These are phyloP conservation scores for Rhizopogon vesiculosus DNA, from an alignment of 768 basidiomycete genomes.

Conservation along the genomic window DNA sequence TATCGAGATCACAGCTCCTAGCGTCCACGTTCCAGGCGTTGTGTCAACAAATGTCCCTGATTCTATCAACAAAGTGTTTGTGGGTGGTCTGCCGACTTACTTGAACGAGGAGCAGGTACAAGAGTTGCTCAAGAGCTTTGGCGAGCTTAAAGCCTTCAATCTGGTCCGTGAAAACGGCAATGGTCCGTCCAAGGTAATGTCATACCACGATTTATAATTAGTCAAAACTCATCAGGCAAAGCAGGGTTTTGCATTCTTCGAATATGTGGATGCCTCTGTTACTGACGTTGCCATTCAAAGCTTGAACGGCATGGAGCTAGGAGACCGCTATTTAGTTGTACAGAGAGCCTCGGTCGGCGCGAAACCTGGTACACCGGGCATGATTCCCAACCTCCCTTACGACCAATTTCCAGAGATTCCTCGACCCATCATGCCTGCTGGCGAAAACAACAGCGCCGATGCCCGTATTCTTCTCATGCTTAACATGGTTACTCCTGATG, in stretches of 20 bases:
- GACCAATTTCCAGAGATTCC: slow-evolving; percentile 83
- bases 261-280: slow-evolving; percentile 84
- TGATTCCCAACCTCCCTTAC: slow-evolving; percentile 62
- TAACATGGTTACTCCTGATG: slow-evolving; percentile 97
- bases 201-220: not conserved
- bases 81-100: slow-evolving; percentile 93
- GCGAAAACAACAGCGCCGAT: slow-evolving; percentile 53
- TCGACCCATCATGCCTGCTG: slow-evolving; percentile 83
- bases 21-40: slow-evolving; percentile 86
- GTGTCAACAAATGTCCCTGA: slow-evolving; percentile 97
- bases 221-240: not conserved
- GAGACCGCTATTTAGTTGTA: slow-evolving; percentile 92
- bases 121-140: slow-evolving; percentile 95
- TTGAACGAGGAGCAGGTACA: slow-evolving; percentile 98
- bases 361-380: slow-evolving; percentile 63
- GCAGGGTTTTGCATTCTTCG: slow-evolving; percentile 98
- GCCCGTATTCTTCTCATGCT: slow-evolving; percentile 92
- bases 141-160: slow-evolving; percentile 97
- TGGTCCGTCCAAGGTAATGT: slow-evolving; percentile 76
- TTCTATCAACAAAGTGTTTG: slow-evolving; percentile 96
- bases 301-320: slow-evolving; percentile 96
- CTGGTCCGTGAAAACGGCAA: slow-evolving; percentile 92
- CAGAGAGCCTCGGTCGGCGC: slow-evolving; percentile 96
- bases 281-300: slow-evolving; percentile 97
- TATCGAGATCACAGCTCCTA: slow-evolving; percentile 53